Base-by-base conservation (phyloP, 106 monocot species). In the Dendrobium huoshanense region DNA sequence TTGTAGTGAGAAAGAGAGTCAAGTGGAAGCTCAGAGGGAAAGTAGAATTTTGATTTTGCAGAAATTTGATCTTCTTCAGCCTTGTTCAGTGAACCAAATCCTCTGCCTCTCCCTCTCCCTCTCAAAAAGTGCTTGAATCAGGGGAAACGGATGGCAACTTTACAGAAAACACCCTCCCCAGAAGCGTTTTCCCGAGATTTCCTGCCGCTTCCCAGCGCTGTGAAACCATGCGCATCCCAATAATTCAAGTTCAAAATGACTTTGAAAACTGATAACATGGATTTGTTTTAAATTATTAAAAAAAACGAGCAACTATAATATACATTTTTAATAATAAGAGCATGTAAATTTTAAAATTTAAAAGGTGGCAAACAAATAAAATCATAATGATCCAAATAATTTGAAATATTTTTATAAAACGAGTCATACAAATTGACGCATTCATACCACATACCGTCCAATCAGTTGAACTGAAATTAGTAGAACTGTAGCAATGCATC, bases 101-200 rank as follows among this genome's bases (percentile, higher is more conserved):
- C 74, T 74, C 43, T 43, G 41, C 18, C 19, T 74, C 73, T 43
- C 74, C 43, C 74, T 43, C 74, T 74, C 40, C 43, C 74, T 43
- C 74, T 74, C 40, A 43, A 74, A 74, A 74, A 41, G 74, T 19
- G 37, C 72, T 72, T 72, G 72, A 72, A 41, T 40, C 22, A 29
- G 16, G 72, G 74, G 2, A 6, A 43, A 74, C 37, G 74, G 74
- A 74, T 42, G 42, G 19, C 19, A 3, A 74, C 43, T 43, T 74
- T 16, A 43, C 74, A 43, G 41, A 74, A 43, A 74, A 74, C 74
- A 43, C 74, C 74, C 41, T 74, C 74, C 4, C 16, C 2, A 43
- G 0, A 74, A 5, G 7, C 74, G 19, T 74, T 74, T 41, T 74
- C 27, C 42, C 43, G 43, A 74, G 15, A 43, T 43, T 19, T 13